phyloP scores from a whole-genome alignment of 2,329 filamentous ascomycete species.

The Macroventuria anomochaeta region DNA sequence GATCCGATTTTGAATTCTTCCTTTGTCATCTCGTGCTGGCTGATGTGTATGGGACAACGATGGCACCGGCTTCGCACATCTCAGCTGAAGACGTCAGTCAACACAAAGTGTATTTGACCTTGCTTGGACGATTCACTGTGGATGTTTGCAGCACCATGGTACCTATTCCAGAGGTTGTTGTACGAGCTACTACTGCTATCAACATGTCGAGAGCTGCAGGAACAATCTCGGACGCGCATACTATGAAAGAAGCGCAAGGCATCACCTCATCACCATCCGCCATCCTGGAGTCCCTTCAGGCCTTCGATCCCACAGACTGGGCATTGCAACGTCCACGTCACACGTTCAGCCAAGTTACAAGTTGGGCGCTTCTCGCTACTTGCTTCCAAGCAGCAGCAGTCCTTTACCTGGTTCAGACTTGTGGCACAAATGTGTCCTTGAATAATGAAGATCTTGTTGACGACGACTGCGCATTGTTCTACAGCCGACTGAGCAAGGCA shows the following conservation, averaged over 20 bases:
- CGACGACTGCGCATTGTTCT: neutral
- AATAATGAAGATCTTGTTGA: neutral
- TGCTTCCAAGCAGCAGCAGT: neutral
- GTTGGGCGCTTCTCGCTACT: conserved; percentile 4
- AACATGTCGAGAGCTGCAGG: neutral
- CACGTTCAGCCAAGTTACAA: neutral
- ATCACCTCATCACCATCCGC: neutral
- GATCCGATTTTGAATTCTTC: neutral
- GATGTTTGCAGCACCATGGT: conserved; percentile 10
- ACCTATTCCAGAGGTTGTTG: conserved; percentile 1
- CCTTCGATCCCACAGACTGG: conserved; percentile 1
- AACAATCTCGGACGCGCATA: neutral
- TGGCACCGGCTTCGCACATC: neutral
- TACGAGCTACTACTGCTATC: neutral
- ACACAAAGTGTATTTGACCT: neutral
- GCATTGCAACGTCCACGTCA: neutral
- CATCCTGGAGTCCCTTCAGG: neutral
- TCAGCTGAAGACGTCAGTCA: neutral
- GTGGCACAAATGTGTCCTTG: too few relatives aligned
- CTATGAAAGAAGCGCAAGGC: neutral
- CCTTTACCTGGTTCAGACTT: neutral
- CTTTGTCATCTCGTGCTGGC: conserved; percentile 2
- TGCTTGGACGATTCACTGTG: neutral
- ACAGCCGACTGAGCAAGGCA: neutral
- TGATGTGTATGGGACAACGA: neutral